These are phyloP conservation scores for Colletotrichum acutatum DNA, from an alignment of 2,329 filamentous ascomycete species.

Conservation along the genomic window DNA sequence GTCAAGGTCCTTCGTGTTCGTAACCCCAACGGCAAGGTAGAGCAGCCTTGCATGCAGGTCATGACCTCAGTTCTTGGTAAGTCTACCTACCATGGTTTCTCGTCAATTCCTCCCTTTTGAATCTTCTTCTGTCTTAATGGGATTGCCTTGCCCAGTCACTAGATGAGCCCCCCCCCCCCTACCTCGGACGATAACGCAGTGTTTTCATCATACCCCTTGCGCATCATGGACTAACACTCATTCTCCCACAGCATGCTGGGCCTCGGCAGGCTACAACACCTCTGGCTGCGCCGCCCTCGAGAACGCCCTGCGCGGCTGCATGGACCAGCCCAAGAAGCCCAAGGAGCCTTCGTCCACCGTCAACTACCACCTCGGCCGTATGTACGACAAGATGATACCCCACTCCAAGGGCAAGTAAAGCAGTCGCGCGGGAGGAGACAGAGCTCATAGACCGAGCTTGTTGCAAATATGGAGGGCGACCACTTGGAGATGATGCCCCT, in stretches of 20 bases:
- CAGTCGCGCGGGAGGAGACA: too few relatives aligned
- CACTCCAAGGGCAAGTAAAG: slow-evolving; percentile 23
- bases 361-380: slow-evolving; percentile 91
- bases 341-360: slow-evolving; percentile 75
- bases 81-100: slow-evolving; percentile 43
- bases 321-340: slow-evolving; percentile 78
- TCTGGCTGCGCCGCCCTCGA: slow-evolving; percentile 69
- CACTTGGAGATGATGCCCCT: background rate
- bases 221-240: slow-evolving; percentile 9
- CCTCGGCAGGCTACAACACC: slow-evolving; percentile 77
- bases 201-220: background rate
- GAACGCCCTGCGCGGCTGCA: slow-evolving; percentile 72
- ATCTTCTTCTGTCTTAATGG: background rate
- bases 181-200: too few relatives aligned
- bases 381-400: slow-evolving; percentile 57
- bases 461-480: background rate
- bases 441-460: too few relatives aligned
- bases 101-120: background rate
- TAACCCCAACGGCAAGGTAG: slow-evolving; percentile 59
- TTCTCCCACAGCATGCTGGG: slow-evolving; percentile 77
- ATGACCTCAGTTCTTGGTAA: slow-evolving; percentile 69
- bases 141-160: background rate
- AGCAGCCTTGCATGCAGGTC: slow-evolving; percentile 65
- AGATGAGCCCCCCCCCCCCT: background rate
- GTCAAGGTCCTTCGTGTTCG: slow-evolving; percentile 65